Evolutionary conservation across 495 filamentous ascomycete species (phyloP), one percentile per base, ranked within the genome.

Genomic region (Aspergillus incahuasiensis): DNA sequence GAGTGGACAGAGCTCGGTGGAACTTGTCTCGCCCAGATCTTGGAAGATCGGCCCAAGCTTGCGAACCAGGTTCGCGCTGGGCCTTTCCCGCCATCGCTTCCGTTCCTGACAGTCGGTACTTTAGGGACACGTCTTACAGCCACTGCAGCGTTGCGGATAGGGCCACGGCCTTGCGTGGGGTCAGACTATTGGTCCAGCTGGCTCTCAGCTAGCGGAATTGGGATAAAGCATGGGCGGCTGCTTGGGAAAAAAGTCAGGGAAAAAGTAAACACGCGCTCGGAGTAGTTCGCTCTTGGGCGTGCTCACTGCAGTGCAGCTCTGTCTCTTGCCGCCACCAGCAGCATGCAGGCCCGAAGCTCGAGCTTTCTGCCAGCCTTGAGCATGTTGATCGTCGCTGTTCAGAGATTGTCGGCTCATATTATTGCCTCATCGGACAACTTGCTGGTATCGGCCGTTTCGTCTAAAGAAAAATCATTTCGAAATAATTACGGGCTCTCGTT

Each of bases 51-150:
- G 25, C 28, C 7, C 40, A 39, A 56, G 54, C 54, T 56, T 42
- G 46, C 38, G 45, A 32, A 48, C 39, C 16, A 54, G 39, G 41
- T 54, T 45, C 41, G 51, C 34, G 7, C 45, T 30, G 54, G 39
- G 54, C 11, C 38, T 12, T 42, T 48, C 54, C 45, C 45, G 38
- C 46, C 32, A 32, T 56, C 44, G 46, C 45, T 30, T 49, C 48
- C 32, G 34, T 49, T 42, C 54, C 54, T 39, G 45, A 56, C 44
- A 56, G 48, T 35, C 32, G 6, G 32, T 35, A 42, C 44, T 55
- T 55, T 48, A 45, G 53, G 41, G 53, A 48, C 45, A 55, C 22
- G 44, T 55, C 45, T 42, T 48, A 48, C 13, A 55, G 34, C 52
- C 52, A 55, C 32, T 41, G 52, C 6, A 2, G 16, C 25, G 25